phyloP scores from a whole-genome alignment of 108 stramenopile species.

The Fistulifera pelliculosa region DNA sequence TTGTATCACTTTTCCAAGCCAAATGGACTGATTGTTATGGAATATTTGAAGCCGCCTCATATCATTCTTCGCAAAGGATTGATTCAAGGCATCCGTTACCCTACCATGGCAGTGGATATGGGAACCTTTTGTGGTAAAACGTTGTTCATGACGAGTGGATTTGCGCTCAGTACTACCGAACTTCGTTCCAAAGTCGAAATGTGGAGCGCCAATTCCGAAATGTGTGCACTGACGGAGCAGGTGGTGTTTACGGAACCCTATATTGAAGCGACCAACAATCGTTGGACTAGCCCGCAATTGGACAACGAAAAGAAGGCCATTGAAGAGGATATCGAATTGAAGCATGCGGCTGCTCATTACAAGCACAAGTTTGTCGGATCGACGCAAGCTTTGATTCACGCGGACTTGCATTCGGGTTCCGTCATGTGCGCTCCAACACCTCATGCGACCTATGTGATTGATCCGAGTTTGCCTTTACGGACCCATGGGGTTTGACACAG shows the following conservation, averaged over 20 bases:
- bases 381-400: constrained; percentile 36
- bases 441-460: constrained; percentile 36
- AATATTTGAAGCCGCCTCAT: constrained; percentile 40
- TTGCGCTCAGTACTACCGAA: constrained; percentile 18
- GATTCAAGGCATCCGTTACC: constrained; percentile 22
- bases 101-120: constrained; percentile 35
- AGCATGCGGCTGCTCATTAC: constrained; percentile 20
- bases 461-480: constrained; percentile 57
- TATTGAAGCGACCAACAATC: constrained; percentile 22
- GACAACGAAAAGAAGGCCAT: constrained; percentile 25
- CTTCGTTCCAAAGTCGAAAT: constrained; percentile 19
- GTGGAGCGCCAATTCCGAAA: constrained; percentile 29
- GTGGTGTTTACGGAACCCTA: constrained; percentile 30
- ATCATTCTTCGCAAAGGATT: constrained; percentile 41
- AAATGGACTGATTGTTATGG: constrained; percentile 24
- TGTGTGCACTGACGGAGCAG: constrained; percentile 45
- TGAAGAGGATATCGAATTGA: constrained; percentile 20
- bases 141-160: constrained; percentile 31
- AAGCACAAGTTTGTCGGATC: constrained; percentile 32
- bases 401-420: constrained; percentile 41
- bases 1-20: constrained; percentile 22
- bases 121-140: constrained; percentile 35
- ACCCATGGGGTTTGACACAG: constrained; percentile 51
- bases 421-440: constrained; percentile 35
- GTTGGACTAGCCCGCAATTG: constrained; percentile 38